Conservation (phyloP, 2,329 filamentous ascomycete species). For the Fusarium guadeloupense region DNA sequence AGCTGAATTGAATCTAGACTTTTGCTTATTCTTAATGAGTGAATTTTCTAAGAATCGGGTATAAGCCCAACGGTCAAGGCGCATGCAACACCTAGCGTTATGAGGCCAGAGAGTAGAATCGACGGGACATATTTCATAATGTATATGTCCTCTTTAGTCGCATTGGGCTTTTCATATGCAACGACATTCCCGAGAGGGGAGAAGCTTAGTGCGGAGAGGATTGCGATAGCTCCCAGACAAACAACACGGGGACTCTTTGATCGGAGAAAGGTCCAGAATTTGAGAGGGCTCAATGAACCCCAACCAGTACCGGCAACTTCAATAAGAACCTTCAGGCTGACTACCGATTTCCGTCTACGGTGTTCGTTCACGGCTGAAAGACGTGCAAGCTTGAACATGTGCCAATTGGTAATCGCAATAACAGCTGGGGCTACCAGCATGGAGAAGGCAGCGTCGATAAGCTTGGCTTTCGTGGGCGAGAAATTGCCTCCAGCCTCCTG, state of each 20-base stretch:
- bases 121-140: conserved; percentile 31
- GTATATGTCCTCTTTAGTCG: conserved; percentile 6
- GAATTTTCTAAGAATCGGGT: conserved; percentile 19
- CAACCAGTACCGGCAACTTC: conserved; percentile 26
- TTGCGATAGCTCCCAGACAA: conserved; percentile 9
- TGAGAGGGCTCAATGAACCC: conserved; percentile 27
- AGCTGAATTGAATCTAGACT: conserved; percentile 19
- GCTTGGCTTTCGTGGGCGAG: conserved; percentile 19
- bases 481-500: conserved; percentile 12
- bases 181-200: conserved; percentile 18
- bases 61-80: conserved; percentile 5
- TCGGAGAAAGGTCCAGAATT: conserved; percentile 19
- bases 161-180: conserved; percentile 16
- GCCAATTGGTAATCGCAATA: conserved; percentile 19
- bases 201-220: conserved; percentile 23
- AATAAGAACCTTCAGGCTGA: conserved; percentile 26
- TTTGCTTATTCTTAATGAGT: conserved; percentile 21
- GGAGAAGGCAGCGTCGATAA: conserved; percentile 26
- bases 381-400: conserved; percentile 31
- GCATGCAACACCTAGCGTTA: conserved; percentile 17
- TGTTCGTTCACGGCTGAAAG: conserved; percentile 29
- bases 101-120: conserved; percentile 24
- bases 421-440: conserved; percentile 22
- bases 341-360: conserved; percentile 6
- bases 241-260: conserved; percentile 22